phyloP scores from a whole-genome alignment of 305 asterid species.

The Petunia hybrid region DNA sequence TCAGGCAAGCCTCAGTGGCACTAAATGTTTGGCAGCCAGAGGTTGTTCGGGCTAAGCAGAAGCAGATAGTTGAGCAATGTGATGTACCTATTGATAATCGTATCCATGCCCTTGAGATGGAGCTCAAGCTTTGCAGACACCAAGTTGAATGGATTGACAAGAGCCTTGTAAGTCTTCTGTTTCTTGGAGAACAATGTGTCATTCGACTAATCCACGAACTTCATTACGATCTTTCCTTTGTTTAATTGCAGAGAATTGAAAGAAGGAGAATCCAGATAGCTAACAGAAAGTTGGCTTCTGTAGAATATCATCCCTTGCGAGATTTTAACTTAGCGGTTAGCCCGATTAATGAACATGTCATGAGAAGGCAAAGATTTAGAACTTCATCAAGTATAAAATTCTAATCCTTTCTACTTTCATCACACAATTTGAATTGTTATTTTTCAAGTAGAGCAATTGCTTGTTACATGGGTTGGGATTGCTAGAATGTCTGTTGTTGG shows the following conservation, averaged over 20 bases:
- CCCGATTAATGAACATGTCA: slow-evolving; percentile 40
- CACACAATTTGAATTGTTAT: not conserved
- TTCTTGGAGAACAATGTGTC: not conserved
- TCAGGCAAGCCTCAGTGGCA: slow-evolving; percentile 84
- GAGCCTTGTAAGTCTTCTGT: slow-evolving; percentile 64
- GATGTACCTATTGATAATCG: slow-evolving; percentile 68
- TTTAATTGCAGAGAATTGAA: slow-evolving; percentile 58
- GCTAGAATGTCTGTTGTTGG: not conserved
- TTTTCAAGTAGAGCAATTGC: not conserved
- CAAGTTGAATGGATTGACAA: slow-evolving; percentile 67
- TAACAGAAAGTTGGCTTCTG: slow-evolving; percentile 65
- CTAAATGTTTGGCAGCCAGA: slow-evolving; percentile 96
- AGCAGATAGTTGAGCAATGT: slow-evolving; percentile 72
- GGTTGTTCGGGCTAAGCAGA: slow-evolving; percentile 70
- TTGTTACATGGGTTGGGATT: not conserved
- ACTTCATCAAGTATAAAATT: slow-evolving; percentile 39
- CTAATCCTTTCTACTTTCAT: slow-evolving; percentile 15
- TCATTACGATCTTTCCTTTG: slow-evolving; percentile 25
- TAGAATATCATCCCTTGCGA: slow-evolving; percentile 78
- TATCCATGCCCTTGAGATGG: slow-evolving; percentile 79
- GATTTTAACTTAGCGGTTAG: slow-evolving; percentile 40
- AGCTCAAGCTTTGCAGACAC: slow-evolving; percentile 81
- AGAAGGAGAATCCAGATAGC: slow-evolving; percentile 62
- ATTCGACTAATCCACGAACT: slow-evolving; percentile 2
- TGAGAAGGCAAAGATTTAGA: slow-evolving; percentile 60